Evolutionary conservation across 352 stramenopile genomes (phyloP), one percentile per base, ranked within the genome.

Genomic region (Globisporangium polare): DNA sequence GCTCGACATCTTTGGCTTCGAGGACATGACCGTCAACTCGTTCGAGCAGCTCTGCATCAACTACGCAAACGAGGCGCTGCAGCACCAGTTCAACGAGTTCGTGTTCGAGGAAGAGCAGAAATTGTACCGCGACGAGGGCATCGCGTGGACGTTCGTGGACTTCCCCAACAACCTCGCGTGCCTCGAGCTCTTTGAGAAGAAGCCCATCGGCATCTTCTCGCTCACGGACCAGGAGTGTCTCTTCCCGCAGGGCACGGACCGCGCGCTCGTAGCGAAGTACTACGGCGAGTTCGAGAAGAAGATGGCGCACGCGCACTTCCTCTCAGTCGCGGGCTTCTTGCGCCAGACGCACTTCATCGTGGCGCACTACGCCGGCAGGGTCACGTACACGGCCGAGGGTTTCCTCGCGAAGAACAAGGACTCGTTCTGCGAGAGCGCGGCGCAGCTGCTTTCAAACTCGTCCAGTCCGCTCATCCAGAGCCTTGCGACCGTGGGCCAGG

Each of bases 401-500:
- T 97, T 97, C 47, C 69, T 92, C 5, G 83, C 78, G n/a, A 97
- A 97, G 73, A 97, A 97, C 73, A 96, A 94, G 65, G 89, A 97
- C 69, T 78, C 85, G 24, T 89, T 96, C 46, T 88, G 84, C 56
- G 78, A 92, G 63, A 90, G 73, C 50, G 80, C 77, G 6, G 75
- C 73, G 17, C 55, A 77, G 58, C 62, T 93, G 53, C 67, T 90
- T 26, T 70, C 75, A 9, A 73, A 66, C 26, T 90, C 79, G 12
- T 74, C 68, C 12, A 89, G 82, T 33, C 66, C 77, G n/a, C 73
- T 92, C 13, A 78, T 90, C 18, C 79, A 92, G 60, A 74, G 65
- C 26, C 72, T 92, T n/a, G 71, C 77, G 2, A 47, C 31, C 4
- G 64, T 43, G 4, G 50, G 51, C 29, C 42, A 13, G 37, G 49